A percentile compares a stretch with the other conserved stretches of the same genome.
Evolutionary conservation across 768 basidiomycete species (phyloP).

Genomic region (Leucocoprinus birnbaumii): DNA sequence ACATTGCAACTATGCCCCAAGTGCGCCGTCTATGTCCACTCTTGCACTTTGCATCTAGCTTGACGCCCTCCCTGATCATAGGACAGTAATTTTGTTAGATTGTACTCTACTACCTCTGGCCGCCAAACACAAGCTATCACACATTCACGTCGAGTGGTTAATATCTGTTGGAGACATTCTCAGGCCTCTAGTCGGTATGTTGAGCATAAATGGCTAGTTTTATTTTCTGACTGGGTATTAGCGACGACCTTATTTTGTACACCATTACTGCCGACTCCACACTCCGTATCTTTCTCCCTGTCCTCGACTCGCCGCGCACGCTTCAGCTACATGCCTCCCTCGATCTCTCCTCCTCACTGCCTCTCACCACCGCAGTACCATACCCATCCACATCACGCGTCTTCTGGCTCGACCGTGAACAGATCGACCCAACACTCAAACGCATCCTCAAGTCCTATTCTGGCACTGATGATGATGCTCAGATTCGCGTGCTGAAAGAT

Average conservation of each 20-base stretch:
- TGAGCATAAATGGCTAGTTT: background rate
- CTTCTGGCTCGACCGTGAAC: conserved; percentile 69
- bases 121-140: conserved; percentile 63
- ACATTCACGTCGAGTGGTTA: conserved; percentile 72
- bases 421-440: conserved; percentile 47
- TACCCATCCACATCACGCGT: conserved; percentile 44
- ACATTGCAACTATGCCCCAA: conserved; percentile 61
- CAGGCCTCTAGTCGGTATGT: conserved; percentile 59
- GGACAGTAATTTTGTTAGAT: conserved; percentile 55
- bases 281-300: conserved; percentile 82
- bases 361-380: conserved; percentile 32
- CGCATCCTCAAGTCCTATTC: conserved; percentile 32
- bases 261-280: conserved; percentile 83
- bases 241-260: conserved; percentile 77
- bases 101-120: conserved; percentile 74
- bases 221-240: conserved; percentile 21
- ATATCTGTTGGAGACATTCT: conserved; percentile 72
- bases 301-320: conserved; percentile 80
- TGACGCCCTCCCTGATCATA: conserved; percentile 22
- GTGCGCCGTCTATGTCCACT: conserved; percentile 32
- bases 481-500: conserved; percentile 49
- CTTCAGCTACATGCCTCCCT: conserved; percentile 83
- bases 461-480: conserved; percentile 46
- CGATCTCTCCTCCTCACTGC: conserved; percentile 63
- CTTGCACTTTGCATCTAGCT: background rate